Percentiles rank a stretch among this genome's conserved stretches.
Conservation (phyloP, 2,329 filamentous ascomycete species). For the Fusarium longipes region DNA sequence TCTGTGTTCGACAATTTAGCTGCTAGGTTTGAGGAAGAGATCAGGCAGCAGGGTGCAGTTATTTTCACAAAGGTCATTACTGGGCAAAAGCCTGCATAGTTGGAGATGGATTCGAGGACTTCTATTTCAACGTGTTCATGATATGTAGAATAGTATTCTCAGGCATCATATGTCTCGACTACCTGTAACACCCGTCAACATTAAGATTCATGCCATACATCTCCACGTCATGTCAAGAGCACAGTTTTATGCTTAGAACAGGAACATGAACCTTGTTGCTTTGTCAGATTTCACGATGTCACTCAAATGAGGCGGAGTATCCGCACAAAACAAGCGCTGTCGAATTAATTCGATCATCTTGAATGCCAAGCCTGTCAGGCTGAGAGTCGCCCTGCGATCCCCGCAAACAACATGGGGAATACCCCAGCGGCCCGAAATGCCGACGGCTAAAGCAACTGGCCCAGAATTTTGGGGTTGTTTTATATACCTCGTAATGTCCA, state of each 20-base stretch:
- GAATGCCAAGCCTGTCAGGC: slow-evolving; percentile 16
- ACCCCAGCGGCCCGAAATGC: slow-evolving; percentile 25
- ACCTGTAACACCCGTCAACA: too few species aligned
- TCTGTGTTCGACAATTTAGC: not conserved
- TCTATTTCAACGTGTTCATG: too few species aligned
- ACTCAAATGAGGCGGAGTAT: not conserved
- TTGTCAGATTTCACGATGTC: not conserved
- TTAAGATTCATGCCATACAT: not conserved
- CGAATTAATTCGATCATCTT: not conserved
- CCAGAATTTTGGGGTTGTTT: not conserved
- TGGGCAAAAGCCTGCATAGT: slow-evolving; percentile 6
- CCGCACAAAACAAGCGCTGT: not conserved
- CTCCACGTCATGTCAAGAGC: not conserved
- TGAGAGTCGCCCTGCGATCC: slow-evolving; percentile 8
- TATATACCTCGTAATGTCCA: not conserved
- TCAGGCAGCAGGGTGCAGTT: slow-evolving; percentile 3
- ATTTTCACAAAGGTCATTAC: slow-evolving; percentile 5
- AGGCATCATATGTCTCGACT: too few species aligned
- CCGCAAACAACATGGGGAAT: slow-evolving; percentile 7
- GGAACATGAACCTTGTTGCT: not conserved
- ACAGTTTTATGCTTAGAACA: not conserved
- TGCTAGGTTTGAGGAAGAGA: slow-evolving; percentile 23
- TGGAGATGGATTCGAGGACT: fast-evolving
- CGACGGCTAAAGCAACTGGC: slow-evolving; percentile 29
- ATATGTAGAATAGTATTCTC: too few species aligned